phyloP scores from a whole-genome alignment of 257 asterid genomes.

The Solanum gandarillasii region DNA sequence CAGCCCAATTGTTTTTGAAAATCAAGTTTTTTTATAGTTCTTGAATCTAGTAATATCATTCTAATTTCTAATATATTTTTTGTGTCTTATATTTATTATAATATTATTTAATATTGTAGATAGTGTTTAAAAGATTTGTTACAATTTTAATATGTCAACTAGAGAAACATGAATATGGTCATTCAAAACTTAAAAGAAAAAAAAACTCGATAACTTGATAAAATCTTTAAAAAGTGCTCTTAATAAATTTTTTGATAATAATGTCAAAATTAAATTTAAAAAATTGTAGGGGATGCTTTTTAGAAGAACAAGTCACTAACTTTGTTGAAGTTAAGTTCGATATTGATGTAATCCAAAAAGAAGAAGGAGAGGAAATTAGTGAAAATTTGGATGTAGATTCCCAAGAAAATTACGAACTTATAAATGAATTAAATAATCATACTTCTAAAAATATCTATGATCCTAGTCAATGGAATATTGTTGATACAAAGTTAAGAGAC shows the following conservation, averaged over 20 bases:
- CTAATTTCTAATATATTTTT: background rate
- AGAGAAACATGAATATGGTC: background rate
- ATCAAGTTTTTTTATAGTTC: background rate
- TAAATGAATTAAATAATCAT: background rate
- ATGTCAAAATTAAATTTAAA: background rate
- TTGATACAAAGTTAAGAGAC: background rate
- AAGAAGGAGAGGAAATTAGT: background rate
- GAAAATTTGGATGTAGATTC: background rate
- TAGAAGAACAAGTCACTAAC: background rate
- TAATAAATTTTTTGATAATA: background rate
- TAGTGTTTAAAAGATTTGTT: background rate
- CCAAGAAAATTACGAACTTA: background rate
- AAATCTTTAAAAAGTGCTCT: background rate
- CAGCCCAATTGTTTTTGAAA: background rate
- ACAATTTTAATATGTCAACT: background rate
- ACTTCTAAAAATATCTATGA: background rate
- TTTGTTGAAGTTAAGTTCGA: background rate
- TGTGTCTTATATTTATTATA: background rate
- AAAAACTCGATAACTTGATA: background rate
- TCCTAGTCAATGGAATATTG: background rate
- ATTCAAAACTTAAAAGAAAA: background rate
- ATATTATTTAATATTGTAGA: background rate
- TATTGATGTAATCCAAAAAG: background rate
- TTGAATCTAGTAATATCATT: background rate
- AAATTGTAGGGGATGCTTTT: background rate